A percentile compares a stretch with the other conserved stretches of the same genome.
Evolutionary conservation across 2,329 filamentous ascomycete species (phyloP).

Genomic region (Trichophaea hybrida): DNA sequence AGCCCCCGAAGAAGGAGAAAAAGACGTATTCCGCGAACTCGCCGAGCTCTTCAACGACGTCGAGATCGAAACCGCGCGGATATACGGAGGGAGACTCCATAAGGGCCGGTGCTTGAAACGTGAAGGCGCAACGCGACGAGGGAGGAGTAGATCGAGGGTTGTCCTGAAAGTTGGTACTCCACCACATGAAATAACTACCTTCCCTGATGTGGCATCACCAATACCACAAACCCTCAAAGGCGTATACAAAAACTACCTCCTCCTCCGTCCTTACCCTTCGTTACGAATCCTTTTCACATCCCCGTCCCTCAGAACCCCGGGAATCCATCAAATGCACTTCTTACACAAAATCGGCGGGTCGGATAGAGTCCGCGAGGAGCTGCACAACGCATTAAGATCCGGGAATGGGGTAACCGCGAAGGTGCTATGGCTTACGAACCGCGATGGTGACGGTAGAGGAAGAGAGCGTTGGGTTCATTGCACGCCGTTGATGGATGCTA

Average conservation of each 20-base stretch:
- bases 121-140: not conserved
- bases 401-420: slow-evolving; percentile 61
- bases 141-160: not conserved
- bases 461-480: slow-evolving; percentile 62
- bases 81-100: slow-evolving; percentile 50
- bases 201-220: not conserved
- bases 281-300: slow-evolving; percentile 56
- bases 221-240: slow-evolving; percentile 32
- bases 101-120: slow-evolving; percentile 10
- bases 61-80: slow-evolving; percentile 51
- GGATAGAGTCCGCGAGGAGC: slow-evolving; percentile 36
- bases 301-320: slow-evolving; percentile 50
- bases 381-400: slow-evolving; percentile 47
- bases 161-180: not conserved
- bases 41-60: slow-evolving; percentile 54
- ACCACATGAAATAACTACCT: not conserved
- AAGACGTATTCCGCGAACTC: slow-evolving; percentile 51
- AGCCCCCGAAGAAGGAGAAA: slow-evolving; percentile 29
- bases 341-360: slow-evolving; percentile 42
- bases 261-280: slow-evolving; percentile 50
- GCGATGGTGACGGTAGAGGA: slow-evolving; percentile 35
- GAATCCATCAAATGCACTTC: slow-evolving; percentile 49
- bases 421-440: slow-evolving; percentile 50
- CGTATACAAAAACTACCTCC: slow-evolving; percentile 48
- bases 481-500: slow-evolving; percentile 54